Evolutionary conservation across 2,329 filamentous ascomycete genomes (phyloP), one percentile per base, ranked within the genome.

Genomic region (Didymella pomorum): DNA sequence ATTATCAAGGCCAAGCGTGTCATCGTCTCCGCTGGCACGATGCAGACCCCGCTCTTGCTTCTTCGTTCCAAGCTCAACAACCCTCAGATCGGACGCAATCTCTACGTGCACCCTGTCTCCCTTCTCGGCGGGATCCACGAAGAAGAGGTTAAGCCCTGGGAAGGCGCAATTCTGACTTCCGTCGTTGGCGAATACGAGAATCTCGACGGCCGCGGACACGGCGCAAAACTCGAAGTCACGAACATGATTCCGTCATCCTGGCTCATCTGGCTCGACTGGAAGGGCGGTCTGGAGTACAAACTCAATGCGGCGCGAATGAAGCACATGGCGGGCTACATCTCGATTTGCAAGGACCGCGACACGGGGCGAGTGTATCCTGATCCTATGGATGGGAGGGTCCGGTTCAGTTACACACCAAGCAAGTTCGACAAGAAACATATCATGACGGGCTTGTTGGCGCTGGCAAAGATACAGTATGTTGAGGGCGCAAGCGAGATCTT

Each of bases 401-500:
- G 87, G 26, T 80, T 97, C 62, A 82, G 86, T 58, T 97, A 97
- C 79, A 85, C 83, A 0, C 81, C 86, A 0, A 92, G 89, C 20
- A 80, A 83, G 20, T 89, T 89, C 68, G 94, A 97, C 78, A 84
- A 88, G 48, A 83, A 84, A 26, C 85, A 93, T 75, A 85, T 89
- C 23, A 75, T 94, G 18, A 86, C 92, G 72, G 92, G 91, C 9
- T 69, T 92, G 7, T 74, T 93, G 47, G 90, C 87, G 2, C 79
- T 89, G 2, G 87, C 89, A 31, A 92, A 93, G 73, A 87, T 97
- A 39, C 86, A 88, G 62, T 94, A 93, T 73, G 84, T 92, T 44
- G 83, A 86, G 39, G 92, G 93, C 23, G 94, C 93, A 0, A 82
- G 80, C n/a, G 92, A 96, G 76, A 93, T 97, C 71, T 86, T 89